These are phyloP conservation scores for Solanum ossicruentum DNA, from an alignment of 257 asterid species.

Conservation along the genomic window DNA sequence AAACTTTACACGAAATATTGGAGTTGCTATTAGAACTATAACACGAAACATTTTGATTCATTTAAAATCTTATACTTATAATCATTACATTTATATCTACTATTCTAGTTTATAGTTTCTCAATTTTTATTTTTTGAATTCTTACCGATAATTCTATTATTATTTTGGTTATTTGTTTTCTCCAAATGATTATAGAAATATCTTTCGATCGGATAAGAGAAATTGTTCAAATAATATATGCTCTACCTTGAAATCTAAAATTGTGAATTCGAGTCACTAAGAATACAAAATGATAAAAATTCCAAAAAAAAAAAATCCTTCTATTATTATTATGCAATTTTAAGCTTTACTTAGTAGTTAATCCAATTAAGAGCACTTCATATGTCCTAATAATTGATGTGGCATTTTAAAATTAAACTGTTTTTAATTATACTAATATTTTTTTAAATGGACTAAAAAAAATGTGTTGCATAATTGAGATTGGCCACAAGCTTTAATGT, in stretches of 20 bases:
- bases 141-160: not conserved
- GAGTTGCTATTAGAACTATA: not conserved
- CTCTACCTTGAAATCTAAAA: too few species aligned
- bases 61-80: not conserved
- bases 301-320: not conserved
- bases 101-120: not conserved
- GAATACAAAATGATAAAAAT: too few species aligned
- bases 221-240: too few species aligned
- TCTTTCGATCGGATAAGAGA: too few species aligned
- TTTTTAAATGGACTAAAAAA: too few species aligned
- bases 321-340: not conserved
- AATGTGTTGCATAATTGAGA: not conserved
- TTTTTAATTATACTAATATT: too few species aligned
- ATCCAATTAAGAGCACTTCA: accelerated
- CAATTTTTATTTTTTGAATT: not conserved
- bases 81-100: not conserved
- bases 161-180: not conserved
- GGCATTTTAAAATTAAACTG: too few species aligned
- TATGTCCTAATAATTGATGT: not conserved
- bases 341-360: not conserved
- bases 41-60: not conserved
- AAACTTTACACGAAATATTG: not conserved
- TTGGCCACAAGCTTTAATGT: too few species aligned
- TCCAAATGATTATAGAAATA: not conserved
- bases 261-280: too few species aligned